Percentiles rank a stretch among this genome's conserved stretches.
phyloP scores from a whole-genome alignment of 2,329 filamentous ascomycete species.

The Neoarthrinium moseri region DNA sequence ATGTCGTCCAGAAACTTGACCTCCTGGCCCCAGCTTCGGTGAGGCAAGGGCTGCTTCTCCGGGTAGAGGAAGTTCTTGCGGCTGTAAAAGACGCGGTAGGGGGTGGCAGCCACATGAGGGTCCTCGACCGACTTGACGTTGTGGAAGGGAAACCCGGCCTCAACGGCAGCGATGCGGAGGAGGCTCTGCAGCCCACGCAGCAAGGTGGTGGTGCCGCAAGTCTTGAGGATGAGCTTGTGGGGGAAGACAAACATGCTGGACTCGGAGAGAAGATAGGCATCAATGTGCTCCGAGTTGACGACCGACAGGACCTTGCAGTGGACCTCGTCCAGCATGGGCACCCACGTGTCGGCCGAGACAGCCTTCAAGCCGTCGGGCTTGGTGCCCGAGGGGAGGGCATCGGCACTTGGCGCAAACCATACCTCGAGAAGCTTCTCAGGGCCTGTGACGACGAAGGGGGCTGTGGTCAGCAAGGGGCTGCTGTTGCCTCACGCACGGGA shows the following conservation, averaged over 20 bases:
- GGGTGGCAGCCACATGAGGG: slow-evolving; percentile 74
- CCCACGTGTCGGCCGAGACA: slow-evolving; percentile 83
- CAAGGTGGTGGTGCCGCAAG: slow-evolving; percentile 93
- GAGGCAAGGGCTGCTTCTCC: slow-evolving; percentile 88
- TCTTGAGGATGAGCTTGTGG: slow-evolving; percentile 99
- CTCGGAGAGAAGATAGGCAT: slow-evolving; percentile 95
- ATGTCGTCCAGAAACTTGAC: slow-evolving; percentile 89
- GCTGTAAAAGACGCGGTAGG: slow-evolving; percentile 97
- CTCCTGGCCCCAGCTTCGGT: slow-evolving; percentile 97
- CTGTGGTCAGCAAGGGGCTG: no score
- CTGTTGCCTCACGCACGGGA: background rate
- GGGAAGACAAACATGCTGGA: slow-evolving; percentile 99
- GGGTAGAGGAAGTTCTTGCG: slow-evolving; percentile 98
- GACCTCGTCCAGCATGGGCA: slow-evolving; percentile 94
- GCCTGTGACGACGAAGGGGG: slow-evolving; percentile 48
- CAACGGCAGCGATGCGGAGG: slow-evolving; percentile 82
- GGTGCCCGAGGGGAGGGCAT: slow-evolving; percentile 67
- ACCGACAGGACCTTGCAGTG: slow-evolving; percentile 98
- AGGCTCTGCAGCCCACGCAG: slow-evolving; percentile 86
- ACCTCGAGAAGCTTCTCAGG: slow-evolving; percentile 98
- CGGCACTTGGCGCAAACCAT: slow-evolving; percentile 86
- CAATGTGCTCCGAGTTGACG: slow-evolving; percentile 87
- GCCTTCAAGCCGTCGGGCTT: slow-evolving; percentile 80
- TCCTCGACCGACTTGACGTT: slow-evolving; percentile 66
- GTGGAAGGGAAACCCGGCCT: slow-evolving; percentile 86